These are phyloP conservation scores for Geranomyces michiganensis DNA, from an alignment of 192 early-diverging fungal genomes.

Conservation along the genomic window DNA sequence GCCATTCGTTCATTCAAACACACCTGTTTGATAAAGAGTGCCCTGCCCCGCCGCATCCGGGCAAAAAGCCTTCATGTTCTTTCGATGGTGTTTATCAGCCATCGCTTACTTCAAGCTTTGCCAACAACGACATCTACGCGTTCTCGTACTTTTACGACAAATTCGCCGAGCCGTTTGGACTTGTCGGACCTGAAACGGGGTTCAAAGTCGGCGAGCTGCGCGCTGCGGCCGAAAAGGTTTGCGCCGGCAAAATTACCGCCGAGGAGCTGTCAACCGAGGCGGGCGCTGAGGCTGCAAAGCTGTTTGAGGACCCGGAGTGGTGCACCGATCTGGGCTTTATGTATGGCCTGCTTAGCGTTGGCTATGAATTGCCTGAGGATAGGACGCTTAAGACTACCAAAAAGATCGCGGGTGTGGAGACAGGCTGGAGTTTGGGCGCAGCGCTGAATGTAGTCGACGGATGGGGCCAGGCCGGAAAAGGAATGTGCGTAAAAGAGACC, in stretches of 20 bases:
- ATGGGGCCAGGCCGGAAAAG: constrained; percentile 24
- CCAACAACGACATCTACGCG: constrained; percentile 76
- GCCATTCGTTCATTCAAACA: constrained; percentile 49
- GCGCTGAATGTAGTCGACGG: constrained; percentile 81
- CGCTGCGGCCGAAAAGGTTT: constrained; percentile 69
- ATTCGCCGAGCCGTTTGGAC: constrained; percentile 57
- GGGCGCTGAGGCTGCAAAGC: constrained; percentile 12
- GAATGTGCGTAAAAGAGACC: constrained; percentile 21
- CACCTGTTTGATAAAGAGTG: constrained; percentile 75
- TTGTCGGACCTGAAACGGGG: constrained; percentile 44
- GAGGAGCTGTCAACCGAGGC: constrained; percentile 15
- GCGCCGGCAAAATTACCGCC: constrained; percentile 36
- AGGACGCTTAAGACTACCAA: constrained; percentile 79
- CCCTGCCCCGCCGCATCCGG: constrained; percentile 48
- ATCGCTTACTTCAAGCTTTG: constrained; percentile 67
- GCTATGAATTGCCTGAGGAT: constrained; percentile 77
- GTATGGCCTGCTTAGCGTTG: constrained; percentile 77
- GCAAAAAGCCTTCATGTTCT: constrained; percentile 59
- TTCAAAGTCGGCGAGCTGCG: constrained; percentile 75
- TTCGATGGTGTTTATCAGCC: constrained; percentile 95
- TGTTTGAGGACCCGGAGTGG: constrained; percentile 65
- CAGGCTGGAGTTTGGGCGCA: constrained; percentile 96
- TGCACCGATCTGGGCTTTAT: constrained; percentile 93
- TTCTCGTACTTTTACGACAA: constrained; percentile 98
- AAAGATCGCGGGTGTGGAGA: constrained; percentile 91